phyloP scores from a whole-genome alignment of 495 filamentous ascomycete genomes.

The Annulohypoxylon maeteangense region DNA sequence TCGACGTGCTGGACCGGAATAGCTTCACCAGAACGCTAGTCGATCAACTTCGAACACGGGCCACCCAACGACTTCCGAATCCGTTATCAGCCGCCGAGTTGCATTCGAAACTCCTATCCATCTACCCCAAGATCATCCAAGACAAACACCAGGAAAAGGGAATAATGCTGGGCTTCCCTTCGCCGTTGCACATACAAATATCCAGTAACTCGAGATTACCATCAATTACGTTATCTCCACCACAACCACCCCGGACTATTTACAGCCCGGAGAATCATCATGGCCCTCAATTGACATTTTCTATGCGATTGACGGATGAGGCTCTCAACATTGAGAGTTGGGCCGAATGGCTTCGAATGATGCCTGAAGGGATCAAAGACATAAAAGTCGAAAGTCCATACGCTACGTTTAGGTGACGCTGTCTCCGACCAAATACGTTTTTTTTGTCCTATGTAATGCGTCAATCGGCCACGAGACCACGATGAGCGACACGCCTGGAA shows the following conservation, averaged over 20 bases:
- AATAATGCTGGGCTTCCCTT: constrained; percentile 53
- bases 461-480: constrained; percentile 39
- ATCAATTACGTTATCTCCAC: constrained; percentile 55
- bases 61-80: constrained; percentile 50
- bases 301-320: constrained; percentile 56
- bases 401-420: constrained; percentile 57
- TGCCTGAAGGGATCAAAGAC: constrained; percentile 61
- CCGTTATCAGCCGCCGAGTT: constrained; percentile 59
- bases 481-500: constrained; percentile 42
- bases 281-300: constrained; percentile 53
- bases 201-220: constrained; percentile 57
- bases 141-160: constrained; percentile 55
- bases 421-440: constrained; percentile 38
- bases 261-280: constrained; percentile 48
- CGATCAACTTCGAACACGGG: constrained; percentile 54
- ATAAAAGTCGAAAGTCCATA: constrained; percentile 59
- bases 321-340: constrained; percentile 54
- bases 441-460: constrained; percentile 31
- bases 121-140: constrained; percentile 57
- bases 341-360: constrained; percentile 62
- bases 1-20: constrained; percentile 51
- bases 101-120: constrained; percentile 56
- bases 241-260: constrained; percentile 51
- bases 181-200: constrained; percentile 59
- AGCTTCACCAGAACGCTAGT: constrained; percentile 57